Conservation (phyloP, 176 grass and related monocot species). For the Ananas comosus region DNA sequence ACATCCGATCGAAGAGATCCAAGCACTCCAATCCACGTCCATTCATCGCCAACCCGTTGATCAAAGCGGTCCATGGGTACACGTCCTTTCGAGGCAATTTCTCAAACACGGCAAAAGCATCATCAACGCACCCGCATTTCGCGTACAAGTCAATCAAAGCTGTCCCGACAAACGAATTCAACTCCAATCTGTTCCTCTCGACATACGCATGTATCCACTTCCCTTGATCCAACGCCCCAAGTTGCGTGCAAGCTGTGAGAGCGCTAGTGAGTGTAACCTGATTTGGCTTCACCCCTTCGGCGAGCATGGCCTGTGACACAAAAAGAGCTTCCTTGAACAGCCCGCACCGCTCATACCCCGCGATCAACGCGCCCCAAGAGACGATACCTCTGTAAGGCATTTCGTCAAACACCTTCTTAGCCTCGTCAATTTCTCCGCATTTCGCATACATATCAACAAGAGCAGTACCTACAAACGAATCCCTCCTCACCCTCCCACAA, state of each 20-base stretch:
- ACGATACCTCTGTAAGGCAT: constrained; percentile 19
- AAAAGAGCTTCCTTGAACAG: not conserved
- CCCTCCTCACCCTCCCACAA: constrained; percentile 16
- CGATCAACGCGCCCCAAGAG: constrained; percentile 18
- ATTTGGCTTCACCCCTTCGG: not conserved
- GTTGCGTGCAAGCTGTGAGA: constrained; percentile 1
- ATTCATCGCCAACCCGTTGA: constrained; percentile 19
- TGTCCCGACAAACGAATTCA: not conserved
- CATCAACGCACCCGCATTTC: constrained; percentile 17
- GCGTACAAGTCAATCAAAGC: constrained; percentile 20
- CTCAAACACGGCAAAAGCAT: constrained; percentile 1
- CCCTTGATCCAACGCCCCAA: constrained; percentile 18
- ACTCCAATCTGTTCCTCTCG: not conserved
- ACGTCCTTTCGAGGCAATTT: constrained; percentile 4
- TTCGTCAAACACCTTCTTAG: constrained; percentile 12
- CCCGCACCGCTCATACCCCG: constrained; percentile 2
- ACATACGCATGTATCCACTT: constrained; percentile 13
- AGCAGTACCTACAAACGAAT: constrained; percentile 7
- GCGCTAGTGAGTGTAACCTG: not conserved
- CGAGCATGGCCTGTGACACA: constrained; percentile 11
- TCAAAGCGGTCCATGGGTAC: constrained; percentile 16
- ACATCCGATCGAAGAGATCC: constrained; percentile 11
- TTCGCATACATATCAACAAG: constrained; percentile 20
- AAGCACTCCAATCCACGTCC: constrained; percentile 6
- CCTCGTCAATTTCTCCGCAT: constrained; percentile 8